phyloP scores from a whole-genome alignment of 108 stramenopile genomes.

The Fragilaria crotonensis region DNA sequence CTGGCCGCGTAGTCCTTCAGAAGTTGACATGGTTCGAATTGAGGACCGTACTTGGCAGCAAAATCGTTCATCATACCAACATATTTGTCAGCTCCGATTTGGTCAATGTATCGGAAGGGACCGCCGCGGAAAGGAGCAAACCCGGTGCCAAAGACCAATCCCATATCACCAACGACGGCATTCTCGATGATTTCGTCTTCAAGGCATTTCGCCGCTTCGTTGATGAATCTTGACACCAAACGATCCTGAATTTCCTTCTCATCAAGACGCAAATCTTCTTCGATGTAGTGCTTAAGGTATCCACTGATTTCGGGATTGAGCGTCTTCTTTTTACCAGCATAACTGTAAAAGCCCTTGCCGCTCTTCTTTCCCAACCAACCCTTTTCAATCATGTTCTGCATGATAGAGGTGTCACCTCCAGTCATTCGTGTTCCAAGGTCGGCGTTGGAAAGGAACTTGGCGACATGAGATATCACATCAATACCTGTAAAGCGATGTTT shows the following conservation, averaged over 20 bases:
- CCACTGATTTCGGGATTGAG: slow-evolving; percentile 76
- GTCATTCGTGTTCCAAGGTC: slow-evolving; percentile 93
- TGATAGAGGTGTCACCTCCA: slow-evolving; percentile 87
- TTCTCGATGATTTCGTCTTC: slow-evolving; percentile 97
- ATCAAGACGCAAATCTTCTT: slow-evolving; percentile 46
- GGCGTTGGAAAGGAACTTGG: slow-evolving; percentile 83
- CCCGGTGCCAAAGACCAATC: slow-evolving; percentile 98
- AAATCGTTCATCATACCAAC: slow-evolving; percentile 92
- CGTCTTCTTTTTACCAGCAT: slow-evolving; percentile 83
- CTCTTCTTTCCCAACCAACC: slow-evolving; percentile 95
- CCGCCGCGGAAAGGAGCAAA: slow-evolving; percentile 99
- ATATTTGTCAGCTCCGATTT: slow-evolving; percentile 79
- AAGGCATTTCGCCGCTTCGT: slow-evolving; percentile 96
- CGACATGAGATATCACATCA: slow-evolving; percentile 93
- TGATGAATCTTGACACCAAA: slow-evolving; percentile 90
- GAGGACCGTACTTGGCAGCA: slow-evolving; percentile 89
- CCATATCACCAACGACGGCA: slow-evolving; percentile 97
- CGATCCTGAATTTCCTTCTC: slow-evolving; percentile 94
- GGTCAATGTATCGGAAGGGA: slow-evolving; percentile 95
- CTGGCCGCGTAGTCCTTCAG: slow-evolving; percentile 91
- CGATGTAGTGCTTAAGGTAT: slow-evolving; percentile 63
- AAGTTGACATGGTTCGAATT: slow-evolving; percentile 96
- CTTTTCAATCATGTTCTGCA: slow-evolving; percentile 93
- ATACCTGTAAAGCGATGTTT: slow-evolving; percentile 30
- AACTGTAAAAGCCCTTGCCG: slow-evolving; percentile 96